Evolutionary conservation across 495 filamentous ascomycete genomes (phyloP), one percentile per base, ranked within the genome.

Genomic region (Penicillium psychrofluorescens): DNA sequence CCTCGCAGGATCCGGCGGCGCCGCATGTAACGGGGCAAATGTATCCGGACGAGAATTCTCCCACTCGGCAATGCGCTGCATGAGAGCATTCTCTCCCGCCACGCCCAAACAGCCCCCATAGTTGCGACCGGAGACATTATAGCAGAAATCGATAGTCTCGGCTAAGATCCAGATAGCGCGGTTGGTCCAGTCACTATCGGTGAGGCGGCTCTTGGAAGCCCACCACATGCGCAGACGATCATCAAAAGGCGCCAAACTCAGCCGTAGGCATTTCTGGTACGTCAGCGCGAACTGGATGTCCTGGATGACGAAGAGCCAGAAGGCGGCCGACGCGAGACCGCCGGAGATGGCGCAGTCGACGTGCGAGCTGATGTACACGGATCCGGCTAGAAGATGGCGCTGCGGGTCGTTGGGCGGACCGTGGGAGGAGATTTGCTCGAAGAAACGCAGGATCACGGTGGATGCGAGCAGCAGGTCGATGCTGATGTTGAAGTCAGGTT

Each of bases 241-340:
- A 40, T 63, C 61, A 32, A 70, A 67, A 1, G 66, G 58, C 6
- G 57, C 56, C 30, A 67, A 60, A 6, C 56, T 57, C 6, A 71
- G 44, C 36, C 65, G 61, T 11, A 71, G 53, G 33, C 65, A 58
- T 49, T 59, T 64, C 29, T 62, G 67, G 43, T 58, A 64, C 29
- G 57, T 61, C 38, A 71, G 46, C 7, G 65, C 63, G 45, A 64
- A 64, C 29, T 71, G 65, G 27, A 71, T 66, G 46, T 71, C 67
- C 43, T 71, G 67, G 47, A 66, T 65, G 1, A 71, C 65, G 38
- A 66, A 71, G 16, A 63, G 57, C 67, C 67, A 71, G 53, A 71
- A 71, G 0, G 67, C 65, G 3, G 67, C 63, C 12, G 67, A 62
- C 1, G 63, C 59, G 30, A 71, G 58, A 4, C 65, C 63, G 9